Conservation (phyloP, 345 rosid species). For the Clarkia xantiana region DNA sequence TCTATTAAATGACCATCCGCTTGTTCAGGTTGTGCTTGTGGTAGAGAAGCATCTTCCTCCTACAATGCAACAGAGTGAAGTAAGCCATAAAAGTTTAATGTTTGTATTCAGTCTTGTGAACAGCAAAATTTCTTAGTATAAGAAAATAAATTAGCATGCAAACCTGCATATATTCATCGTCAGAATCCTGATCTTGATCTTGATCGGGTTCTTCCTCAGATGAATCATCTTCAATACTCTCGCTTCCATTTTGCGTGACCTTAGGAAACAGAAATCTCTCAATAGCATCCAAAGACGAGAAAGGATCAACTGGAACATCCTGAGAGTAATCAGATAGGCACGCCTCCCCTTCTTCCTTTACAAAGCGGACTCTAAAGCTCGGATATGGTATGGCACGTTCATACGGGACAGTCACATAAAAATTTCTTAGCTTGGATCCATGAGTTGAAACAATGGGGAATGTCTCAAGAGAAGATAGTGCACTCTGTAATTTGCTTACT, state of each 20-base stretch:
- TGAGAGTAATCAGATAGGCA: conserved; percentile 39
- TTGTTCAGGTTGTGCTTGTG: too few species aligned
- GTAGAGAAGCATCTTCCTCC: too few species aligned
- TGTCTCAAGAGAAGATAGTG: conserved; percentile 67
- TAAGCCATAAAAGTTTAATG: too few species aligned
- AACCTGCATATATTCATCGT: too few species aligned
- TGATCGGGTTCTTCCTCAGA: conserved; percentile 12
- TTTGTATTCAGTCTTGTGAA: too few species aligned
- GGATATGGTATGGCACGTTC: conserved; percentile 41
- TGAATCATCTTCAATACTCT: conserved; percentile 18
- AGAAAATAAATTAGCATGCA: too few species aligned
- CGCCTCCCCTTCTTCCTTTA: conserved; percentile 58
- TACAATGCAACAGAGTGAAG: too few species aligned
- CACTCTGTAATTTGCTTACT: conserved; percentile 57
- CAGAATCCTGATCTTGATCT: too few species aligned
- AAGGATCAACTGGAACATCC: conserved; percentile 64
- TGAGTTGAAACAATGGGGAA: conserved; percentile 57
- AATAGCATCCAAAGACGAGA: conserved; percentile 47
- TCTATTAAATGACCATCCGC: too few species aligned
- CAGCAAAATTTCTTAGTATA: too few species aligned
- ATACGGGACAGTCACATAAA: conserved; percentile 56
- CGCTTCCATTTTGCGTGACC: conserved; percentile 26
- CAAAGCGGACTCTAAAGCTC: conserved; percentile 55
- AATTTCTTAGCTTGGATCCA: conserved; percentile 36
- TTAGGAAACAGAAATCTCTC: conserved; percentile 52